Base-by-base conservation (phyloP, 768 basidiomycete species). In the Serendipita sp. region DNA sequence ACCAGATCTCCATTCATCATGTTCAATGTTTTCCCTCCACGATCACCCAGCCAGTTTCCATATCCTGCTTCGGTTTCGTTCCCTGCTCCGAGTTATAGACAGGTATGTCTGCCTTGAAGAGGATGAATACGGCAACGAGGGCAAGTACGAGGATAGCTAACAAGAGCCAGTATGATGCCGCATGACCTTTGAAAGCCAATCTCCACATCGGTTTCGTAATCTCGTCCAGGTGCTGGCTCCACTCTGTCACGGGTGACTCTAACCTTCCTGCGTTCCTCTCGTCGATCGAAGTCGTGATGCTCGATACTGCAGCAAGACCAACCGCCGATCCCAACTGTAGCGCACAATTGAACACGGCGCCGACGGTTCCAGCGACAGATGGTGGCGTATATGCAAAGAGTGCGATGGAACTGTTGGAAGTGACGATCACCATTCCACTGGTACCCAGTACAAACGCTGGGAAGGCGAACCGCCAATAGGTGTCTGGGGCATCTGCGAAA, bases 391-490 rank as follows among this genome's bases (percentile, higher is more conserved):
- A 63, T 8, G 38, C 13, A 44, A 63, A 63, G 41, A 66, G 32
- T 8, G 62, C 65, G 34, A 64, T 66, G 16, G 30, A 32, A 1
- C 28, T n/a, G 34, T 28, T 60, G 34, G 56, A 60, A 36, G 4
- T 23, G 56, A 60, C 36, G 35, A 60, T 34, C 2, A 8, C 2
- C 30, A 60, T 60, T 30, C 67, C 67, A n/a, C 44, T 48, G 1
- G 67, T 67, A 41, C 67, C 67, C 34, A 67, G 13, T 30, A 44
- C 16, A 47, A 67, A 67, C 13, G 66, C 67, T 30, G 67, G 67
- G 48, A 67, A 66, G 60, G 48, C 56, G 60, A 67, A 16, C 10
- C 15, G 47, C 67, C 67, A 67, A 62, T 67, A 67, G 3, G 38
- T 65, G 2, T 47, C 45, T 30, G 36, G 41, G 18, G 36, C 30